These are phyloP conservation scores for Amanita jacksonii DNA, from an alignment of 768 basidiomycete species.

Conservation along the genomic window DNA sequence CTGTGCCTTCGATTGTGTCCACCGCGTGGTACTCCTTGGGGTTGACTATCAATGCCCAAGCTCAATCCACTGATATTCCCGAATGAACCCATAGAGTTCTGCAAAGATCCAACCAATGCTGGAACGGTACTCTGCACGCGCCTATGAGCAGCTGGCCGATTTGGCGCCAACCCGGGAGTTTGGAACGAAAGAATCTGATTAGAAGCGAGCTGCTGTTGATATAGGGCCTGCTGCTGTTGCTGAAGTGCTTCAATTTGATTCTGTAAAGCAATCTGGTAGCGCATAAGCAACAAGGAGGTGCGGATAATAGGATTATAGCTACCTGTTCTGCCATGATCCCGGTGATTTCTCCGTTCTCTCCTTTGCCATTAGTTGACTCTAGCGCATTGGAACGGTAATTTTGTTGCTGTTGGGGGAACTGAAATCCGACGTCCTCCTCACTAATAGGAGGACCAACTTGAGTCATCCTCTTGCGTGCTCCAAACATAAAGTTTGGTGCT, in stretches of 20 bases:
- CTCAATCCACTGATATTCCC: slow-evolving; percentile 40
- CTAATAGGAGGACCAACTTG: slow-evolving; percentile 66
- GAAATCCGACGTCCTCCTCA: slow-evolving; percentile 75
- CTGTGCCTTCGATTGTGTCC: slow-evolving; percentile 87
- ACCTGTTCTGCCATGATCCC: slow-evolving; percentile 97
- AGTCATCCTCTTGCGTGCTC: slow-evolving; percentile 48
- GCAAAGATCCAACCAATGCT: slow-evolving; percentile 31
- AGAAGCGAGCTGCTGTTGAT: slow-evolving; percentile 84
- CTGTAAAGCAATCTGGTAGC: slow-evolving; percentile 70
- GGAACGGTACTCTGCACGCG: slow-evolving; percentile 85
- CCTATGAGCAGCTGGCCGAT: slow-evolving; percentile 50
- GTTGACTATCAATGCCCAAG: slow-evolving; percentile 55
- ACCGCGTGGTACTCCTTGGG: slow-evolving; percentile 62
- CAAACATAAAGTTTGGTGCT: slow-evolving; percentile 89
- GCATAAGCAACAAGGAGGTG: background rate
- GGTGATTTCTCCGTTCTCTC: slow-evolving; percentile 66
- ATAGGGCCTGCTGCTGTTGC: slow-evolving; percentile 83
- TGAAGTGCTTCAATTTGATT: slow-evolving; percentile 85
- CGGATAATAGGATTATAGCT: slow-evolving; percentile 24
- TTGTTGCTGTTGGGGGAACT: slow-evolving; percentile 65
- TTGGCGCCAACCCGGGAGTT: slow-evolving; percentile 62
- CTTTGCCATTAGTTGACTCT: slow-evolving; percentile 40
- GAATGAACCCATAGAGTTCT: slow-evolving; percentile 63
- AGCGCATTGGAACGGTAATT: slow-evolving; percentile 21
- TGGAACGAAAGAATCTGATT: slow-evolving; percentile 78